Base-by-base conservation (phyloP, 2,329 filamentous ascomycete genomes). In the Rutstroemia sp. region DNA sequence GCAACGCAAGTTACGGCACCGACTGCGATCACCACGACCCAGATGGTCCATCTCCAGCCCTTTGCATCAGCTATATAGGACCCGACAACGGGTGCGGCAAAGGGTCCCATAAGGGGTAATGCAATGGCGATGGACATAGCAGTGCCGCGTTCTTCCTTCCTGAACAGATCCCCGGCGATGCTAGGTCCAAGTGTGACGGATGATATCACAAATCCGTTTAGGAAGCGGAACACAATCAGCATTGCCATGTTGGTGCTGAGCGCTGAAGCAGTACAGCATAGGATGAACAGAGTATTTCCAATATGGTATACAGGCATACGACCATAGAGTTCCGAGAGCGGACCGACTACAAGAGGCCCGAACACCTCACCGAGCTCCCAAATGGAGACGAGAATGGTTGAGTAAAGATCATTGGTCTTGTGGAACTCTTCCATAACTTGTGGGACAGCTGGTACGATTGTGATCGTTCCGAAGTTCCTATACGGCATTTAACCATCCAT, bases 271-370 rank as follows among this genome's bases (percentile, higher is more conserved):
- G 62, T 50, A 4, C 48, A 64, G 41, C 60, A 64, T 48, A 77
- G 76, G 2, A 77, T 73, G 30, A 79, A 68, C 27, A 78, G 72
- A 71, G 75, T 77, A 63, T 77, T 80, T 25, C 73, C 74, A 4
- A 63, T 68, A 66, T 81, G 78, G 61, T 83, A 73, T 44, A 83
- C 65, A 16, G 72, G 63, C 3, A 73, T 67, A 1, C 82, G 77
- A 21, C 82, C 82, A 61, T 79, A 83, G 5, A 82, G 67, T 64
- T 87, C 83, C 8, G 77, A 81, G 5, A 86, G 57, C 0, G 84
- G 83, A 0, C 79, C 81, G 56, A 82, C 76, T 4, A 86, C 46
- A 48, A 86, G 68, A 0, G 83, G 82, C 0, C 82, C 83, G 38
- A 44, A 16, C 2, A 25, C 49, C 42, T 51, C 49, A 10, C 49